Conservation (phyloP, 2,329 filamentous ascomycete species). For the Nigrospora osmanthi region DNA sequence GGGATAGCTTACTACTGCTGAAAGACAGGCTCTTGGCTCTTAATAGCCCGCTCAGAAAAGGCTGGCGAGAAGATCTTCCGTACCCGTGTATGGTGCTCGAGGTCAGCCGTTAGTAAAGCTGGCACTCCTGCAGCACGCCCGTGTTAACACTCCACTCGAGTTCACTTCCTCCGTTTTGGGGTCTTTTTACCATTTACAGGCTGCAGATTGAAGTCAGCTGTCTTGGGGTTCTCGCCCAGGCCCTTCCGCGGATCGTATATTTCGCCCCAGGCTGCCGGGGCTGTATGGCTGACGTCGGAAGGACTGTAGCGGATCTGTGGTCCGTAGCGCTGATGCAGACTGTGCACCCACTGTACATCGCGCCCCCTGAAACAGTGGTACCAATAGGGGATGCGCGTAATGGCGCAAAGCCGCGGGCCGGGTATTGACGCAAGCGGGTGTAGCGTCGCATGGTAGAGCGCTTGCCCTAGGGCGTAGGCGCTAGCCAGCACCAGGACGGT, state of each 20-base stretch:
- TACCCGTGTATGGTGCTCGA: conserved; percentile 9
- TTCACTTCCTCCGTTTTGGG: background rate
- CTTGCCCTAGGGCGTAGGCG: background rate
- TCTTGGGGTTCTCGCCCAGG: background rate
- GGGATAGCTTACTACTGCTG: conserved; percentile 14
- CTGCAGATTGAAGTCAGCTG: conserved; percentile 6
- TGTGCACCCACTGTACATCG: conserved; percentile 14
- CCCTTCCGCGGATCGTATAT: conserved; percentile 9
- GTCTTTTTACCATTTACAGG: conserved; percentile 8
- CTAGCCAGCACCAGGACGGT: no score
- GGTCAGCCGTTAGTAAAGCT: conserved; percentile 8
- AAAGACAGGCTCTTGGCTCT: conserved; percentile 16
- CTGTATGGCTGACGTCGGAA: conserved; percentile 10
- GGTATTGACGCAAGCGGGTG: conserved; percentile 15
- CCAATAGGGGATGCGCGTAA: conserved; percentile 17
- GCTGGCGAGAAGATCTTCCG: conserved; percentile 11
- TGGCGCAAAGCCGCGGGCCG: conserved; percentile 9
- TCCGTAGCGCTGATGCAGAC: conserved; percentile 12
- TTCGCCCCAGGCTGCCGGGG: conserved; percentile 9
- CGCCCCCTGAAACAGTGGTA: conserved; percentile 7
- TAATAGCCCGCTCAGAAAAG: conserved; percentile 12
- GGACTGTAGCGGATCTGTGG: conserved; percentile 12
- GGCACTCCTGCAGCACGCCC: conserved; percentile 4
- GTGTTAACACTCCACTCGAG: conserved; percentile 12
- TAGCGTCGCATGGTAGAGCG: conserved; percentile 12